A percentile compares a stretch with the other conserved stretches of the same genome.
Evolutionary conservation across 495 filamentous ascomycete species (phyloP).

Genomic region (Penicillium longicatenatum): DNA sequence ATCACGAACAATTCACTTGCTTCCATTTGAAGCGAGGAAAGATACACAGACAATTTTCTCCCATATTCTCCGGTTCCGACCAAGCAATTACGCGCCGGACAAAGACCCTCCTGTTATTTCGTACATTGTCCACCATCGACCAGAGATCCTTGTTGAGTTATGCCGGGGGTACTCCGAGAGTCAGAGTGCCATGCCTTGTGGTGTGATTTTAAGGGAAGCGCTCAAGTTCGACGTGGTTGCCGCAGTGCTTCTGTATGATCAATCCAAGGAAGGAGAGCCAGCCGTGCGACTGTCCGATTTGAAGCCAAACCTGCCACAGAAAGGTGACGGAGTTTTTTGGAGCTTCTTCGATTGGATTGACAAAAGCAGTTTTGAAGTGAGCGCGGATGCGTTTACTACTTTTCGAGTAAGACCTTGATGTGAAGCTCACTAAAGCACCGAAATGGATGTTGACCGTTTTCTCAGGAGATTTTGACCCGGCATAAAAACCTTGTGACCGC

Average conservation of each 20-base stretch:
- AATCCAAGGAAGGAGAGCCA: slow-evolving; percentile 64
- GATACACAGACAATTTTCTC: slow-evolving; percentile 90
- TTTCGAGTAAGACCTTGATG: slow-evolving; percentile 69
- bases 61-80: slow-evolving; percentile 80
- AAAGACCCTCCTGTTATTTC: slow-evolving; percentile 78
- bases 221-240: slow-evolving; percentile 89
- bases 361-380: slow-evolving; percentile 90
- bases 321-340: slow-evolving; percentile 88
- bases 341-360: slow-evolving; percentile 98
- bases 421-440: not conserved
- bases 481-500: slow-evolving; percentile 87
- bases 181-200: slow-evolving; percentile 91
- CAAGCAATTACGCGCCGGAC: slow-evolving; percentile 48
- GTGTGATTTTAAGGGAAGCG: slow-evolving; percentile 86
- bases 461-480: slow-evolving; percentile 86
- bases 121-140: slow-evolving; percentile 79
- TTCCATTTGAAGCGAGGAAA: slow-evolving; percentile 93
- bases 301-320: slow-evolving; percentile 65
- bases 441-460: slow-evolving; percentile 4
- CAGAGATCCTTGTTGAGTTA: slow-evolving; percentile 83
- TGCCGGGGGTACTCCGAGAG: slow-evolving; percentile 87
- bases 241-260: slow-evolving; percentile 88
- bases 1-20: slow-evolving; percentile 71
- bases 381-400: slow-evolving; percentile 95
- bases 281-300: slow-evolving; percentile 61